A percentile compares a stretch with the other conserved stretches of the same genome.
These are phyloP conservation scores for Nyctanthes arbortristis DNA, from an alignment of 257 asterid genomes.

Conservation along the genomic window DNA sequence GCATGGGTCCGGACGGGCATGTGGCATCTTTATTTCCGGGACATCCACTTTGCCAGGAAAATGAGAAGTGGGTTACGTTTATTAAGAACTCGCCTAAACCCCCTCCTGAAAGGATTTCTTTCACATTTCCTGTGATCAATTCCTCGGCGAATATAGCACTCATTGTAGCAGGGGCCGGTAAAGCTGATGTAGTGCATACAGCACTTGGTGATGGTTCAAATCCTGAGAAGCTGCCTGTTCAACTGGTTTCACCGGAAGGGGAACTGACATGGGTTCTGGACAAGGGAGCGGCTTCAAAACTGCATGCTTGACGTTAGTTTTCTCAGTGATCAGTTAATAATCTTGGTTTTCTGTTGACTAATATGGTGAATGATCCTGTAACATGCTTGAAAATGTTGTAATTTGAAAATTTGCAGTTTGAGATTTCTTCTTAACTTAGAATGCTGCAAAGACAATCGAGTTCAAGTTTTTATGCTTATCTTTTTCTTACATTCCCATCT, in stretches of 20 bases:
- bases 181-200: constrained; percentile 57
- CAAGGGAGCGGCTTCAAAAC: constrained; percentile 83
- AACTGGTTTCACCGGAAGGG: constrained; percentile 74
- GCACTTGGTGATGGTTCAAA: constrained; percentile 54
- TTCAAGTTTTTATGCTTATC: too few relatives aligned
- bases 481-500: too few relatives aligned
- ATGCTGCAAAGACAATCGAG: too few relatives aligned
- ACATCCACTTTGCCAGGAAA: constrained; percentile 71
- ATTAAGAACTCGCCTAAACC: too few relatives aligned
- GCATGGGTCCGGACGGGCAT: too few relatives aligned
- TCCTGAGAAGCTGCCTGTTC: constrained; percentile 65
- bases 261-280: constrained; percentile 80
- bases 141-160: constrained; percentile 75
- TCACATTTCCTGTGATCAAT: constrained; percentile 84
- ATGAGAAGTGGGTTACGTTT: constrained; percentile 71
- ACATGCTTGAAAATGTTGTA: too few relatives aligned
- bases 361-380: too few relatives aligned
- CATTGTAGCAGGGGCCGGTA: constrained; percentile 70
- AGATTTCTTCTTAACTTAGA: too few relatives aligned
- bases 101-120: constrained; percentile 81
- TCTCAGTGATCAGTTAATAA: too few relatives aligned
- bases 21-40: constrained; percentile 94
- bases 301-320: too few relatives aligned
- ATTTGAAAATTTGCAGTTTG: too few relatives aligned
- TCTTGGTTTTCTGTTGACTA: too few relatives aligned